Conservation (phyloP, 768 basidiomycete species). For the Tephrocybe sp. region DNA sequence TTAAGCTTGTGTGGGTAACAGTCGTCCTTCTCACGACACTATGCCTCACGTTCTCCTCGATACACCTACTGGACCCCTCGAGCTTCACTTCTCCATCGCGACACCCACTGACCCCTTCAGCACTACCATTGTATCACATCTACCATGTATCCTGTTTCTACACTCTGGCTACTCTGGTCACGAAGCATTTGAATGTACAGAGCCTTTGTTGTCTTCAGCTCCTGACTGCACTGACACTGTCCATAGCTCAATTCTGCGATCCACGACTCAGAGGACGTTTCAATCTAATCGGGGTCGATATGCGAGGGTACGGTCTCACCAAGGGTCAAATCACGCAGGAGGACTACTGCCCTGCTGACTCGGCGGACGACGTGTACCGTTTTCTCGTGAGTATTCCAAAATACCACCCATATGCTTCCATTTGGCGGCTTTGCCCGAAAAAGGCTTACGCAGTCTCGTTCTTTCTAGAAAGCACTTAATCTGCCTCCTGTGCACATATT, state of each 20-base stretch:
- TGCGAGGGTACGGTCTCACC: slow-evolving; percentile 24
- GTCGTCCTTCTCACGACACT: not conserved
- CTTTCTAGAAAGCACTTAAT: slow-evolving; percentile 22
- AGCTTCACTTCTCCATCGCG: slow-evolving; percentile 19
- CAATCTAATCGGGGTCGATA: slow-evolving; percentile 29
- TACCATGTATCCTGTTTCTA: slow-evolving; percentile 21
- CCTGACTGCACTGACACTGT: not conserved
- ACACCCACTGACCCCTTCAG: slow-evolving; percentile 19
- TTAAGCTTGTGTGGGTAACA: not conserved
- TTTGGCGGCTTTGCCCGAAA: not conserved
- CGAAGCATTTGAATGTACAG: slow-evolving; percentile 21
- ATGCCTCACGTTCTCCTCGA: slow-evolving; percentile 18
- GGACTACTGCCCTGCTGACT: slow-evolving; percentile 20
- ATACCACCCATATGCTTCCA: not conserved
- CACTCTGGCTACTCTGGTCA: slow-evolving; percentile 20
- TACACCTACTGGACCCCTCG: slow-evolving; percentile 16
- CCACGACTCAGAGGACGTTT: slow-evolving; percentile 21
- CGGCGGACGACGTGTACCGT: slow-evolving; percentile 25
- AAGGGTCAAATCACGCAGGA: slow-evolving; percentile 17
- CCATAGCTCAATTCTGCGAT: slow-evolving; percentile 24
- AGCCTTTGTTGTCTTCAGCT: not conserved
- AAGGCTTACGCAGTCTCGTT: slow-evolving; percentile 1
- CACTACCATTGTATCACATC: slow-evolving; percentile 12
- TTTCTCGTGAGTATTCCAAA: slow-evolving; percentile 23
- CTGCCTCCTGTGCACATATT: slow-evolving; percentile 28